phyloP scores from a whole-genome alignment of 2,329 filamentous ascomycete genomes.

The Colletotrichum australisinense region DNA sequence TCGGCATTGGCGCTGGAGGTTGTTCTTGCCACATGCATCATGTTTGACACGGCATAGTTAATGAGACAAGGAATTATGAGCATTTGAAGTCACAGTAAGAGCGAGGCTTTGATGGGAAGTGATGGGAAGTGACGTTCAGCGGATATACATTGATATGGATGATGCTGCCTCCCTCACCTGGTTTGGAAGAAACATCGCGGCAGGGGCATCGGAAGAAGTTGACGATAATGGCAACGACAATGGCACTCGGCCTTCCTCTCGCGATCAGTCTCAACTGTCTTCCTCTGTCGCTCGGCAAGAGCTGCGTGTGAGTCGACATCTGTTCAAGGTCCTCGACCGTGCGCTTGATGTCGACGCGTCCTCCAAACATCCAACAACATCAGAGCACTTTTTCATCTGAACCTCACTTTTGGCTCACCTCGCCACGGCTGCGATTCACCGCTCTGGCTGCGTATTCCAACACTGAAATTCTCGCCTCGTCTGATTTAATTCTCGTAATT shows the following conservation, averaged over 20 bases:
- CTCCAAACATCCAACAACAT: constrained; percentile 18
- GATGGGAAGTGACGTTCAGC: background rate
- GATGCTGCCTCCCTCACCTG: background rate
- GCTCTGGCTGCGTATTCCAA: background rate
- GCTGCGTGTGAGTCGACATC: background rate
- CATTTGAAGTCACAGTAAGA: background rate
- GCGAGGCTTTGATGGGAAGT: background rate
- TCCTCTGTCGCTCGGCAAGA: background rate
- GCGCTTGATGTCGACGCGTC: background rate
- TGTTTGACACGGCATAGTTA: background rate
- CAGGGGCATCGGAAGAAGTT: background rate
- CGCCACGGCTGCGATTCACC: background rate
- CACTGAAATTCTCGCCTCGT: background rate
- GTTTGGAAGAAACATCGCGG: background rate
- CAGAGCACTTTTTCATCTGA: constrained; percentile 32
- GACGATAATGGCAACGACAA: background rate
- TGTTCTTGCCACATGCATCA: background rate
- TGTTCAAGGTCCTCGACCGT: background rate
- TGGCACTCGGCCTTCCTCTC: background rate
- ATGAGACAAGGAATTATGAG: background rate
- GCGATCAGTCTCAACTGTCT: background rate
- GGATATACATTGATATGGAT: background rate
- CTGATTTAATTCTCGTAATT: background rate
- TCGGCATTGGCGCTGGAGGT: background rate
- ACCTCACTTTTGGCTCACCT: constrained; percentile 4